Conservation (phyloP, 179 eudicot genomes). For the Silene vulgaris region DNA sequence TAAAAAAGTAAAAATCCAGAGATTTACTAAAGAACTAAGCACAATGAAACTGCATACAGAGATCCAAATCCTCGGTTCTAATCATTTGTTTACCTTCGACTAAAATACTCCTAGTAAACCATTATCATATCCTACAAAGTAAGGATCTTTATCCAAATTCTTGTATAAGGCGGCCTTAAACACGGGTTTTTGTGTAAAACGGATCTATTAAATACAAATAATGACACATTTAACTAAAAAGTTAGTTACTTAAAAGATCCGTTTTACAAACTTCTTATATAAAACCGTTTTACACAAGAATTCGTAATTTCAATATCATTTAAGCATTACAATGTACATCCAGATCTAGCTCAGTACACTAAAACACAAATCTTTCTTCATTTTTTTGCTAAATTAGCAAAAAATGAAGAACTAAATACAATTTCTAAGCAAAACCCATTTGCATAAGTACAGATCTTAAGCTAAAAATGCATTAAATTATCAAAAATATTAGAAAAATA, state of each 20-base stretch:
- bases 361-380: neutral
- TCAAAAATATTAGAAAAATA: neutral
- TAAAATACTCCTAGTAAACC: no score
- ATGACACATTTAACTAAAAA: no score
- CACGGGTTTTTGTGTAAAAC: no score
- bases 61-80: neutral
- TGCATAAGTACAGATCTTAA: constrained; percentile 17
- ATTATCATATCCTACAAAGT: neutral
- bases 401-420: neutral
- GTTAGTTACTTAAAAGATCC: no score
- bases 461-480: neutral
- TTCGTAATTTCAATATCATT: neutral
- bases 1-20: neutral
- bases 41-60: constrained; percentile 15
- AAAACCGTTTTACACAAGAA: neutral
- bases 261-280: no score
- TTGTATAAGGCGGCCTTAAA: no score
- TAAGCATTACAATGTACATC: neutral
- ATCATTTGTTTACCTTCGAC: no score
- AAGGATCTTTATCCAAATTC: neutral
- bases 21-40: neutral
- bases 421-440: constrained; percentile 2
- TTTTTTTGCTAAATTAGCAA: neutral
- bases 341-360: constrained; percentile 24
- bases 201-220: no score